Evolutionary conservation across 2,329 filamentous ascomycete species (phyloP), one percentile per base, ranked within the genome.

Genomic region (Aureobasidium sp.): DNA sequence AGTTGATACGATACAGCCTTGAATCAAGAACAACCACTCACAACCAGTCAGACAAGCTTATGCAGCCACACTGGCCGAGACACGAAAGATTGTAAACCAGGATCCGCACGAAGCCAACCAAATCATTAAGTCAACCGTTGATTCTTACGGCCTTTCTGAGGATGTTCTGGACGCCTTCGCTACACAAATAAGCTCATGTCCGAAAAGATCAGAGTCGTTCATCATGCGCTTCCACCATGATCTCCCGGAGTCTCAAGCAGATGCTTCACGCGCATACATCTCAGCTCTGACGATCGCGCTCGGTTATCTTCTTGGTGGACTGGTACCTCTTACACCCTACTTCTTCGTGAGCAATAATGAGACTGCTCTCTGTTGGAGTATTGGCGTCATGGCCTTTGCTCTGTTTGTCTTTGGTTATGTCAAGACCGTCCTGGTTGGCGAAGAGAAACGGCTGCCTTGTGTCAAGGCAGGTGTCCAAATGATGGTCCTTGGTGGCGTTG

Each of bases 271-370:
- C 61, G 78, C 78, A 5, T 78, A 74, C 67, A 74, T 74, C 48
- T 86, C 83, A 0, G 87, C 85, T 2, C 65, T 85, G 30, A 89
- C 85, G 7, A 87, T 90, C 67, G 84, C 86, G 0, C 68, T 84
- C 16, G 85, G 85, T 34, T 90, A 90, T 71, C 85, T 90, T 55
- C 72, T 89, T 29, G 87, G 87, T 29, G 87, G 87, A 0, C 77
- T 89, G 60, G 81, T 90, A 16, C 87, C 87, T n/a, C 79, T 90
- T 67, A 73, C 87, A 42, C 87, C 87, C 0, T 90, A 90, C 74
- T 86, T 90, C 66, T 77, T 87, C 61, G 75, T 79, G 16, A 67
- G 64, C 2, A 64, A 64, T 2, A 64, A 76, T 5, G 69, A 76
- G 34, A 76, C 82, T 16, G 81, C 80, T 9, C 74, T 91, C 53